These are phyloP conservation scores for Diaporthe sp. DNA, from an alignment of 2,329 filamentous ascomycete genomes.

Conservation along the genomic window DNA sequence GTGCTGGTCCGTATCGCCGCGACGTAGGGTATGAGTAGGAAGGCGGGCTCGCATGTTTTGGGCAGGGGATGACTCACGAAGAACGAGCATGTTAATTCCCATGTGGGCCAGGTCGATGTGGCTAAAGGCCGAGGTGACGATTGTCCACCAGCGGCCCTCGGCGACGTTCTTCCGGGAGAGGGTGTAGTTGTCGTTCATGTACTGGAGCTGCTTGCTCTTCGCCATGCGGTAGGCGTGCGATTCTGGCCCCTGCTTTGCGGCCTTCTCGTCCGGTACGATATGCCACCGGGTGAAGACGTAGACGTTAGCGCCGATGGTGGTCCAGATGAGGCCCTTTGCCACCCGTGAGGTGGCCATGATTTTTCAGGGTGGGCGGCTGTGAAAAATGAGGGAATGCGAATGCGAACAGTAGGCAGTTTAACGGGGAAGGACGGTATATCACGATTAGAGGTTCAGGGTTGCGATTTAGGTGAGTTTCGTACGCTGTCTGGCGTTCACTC, in stretches of 20 bases:
- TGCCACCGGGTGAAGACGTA: slow-evolving; percentile 37
- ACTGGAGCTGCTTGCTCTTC: background rate
- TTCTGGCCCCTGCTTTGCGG: background rate
- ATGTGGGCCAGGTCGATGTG: slow-evolving; percentile 44
- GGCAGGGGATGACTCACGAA: slow-evolving; percentile 36
- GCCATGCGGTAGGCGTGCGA: slow-evolving; percentile 15
- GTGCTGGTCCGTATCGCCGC: too few species aligned
- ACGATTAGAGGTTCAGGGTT: background rate
- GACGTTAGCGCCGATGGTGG: slow-evolving; percentile 40
- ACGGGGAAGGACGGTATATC: too few species aligned
- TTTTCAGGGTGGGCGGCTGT: background rate
- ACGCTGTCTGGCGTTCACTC: background rate
- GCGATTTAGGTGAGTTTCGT: background rate
- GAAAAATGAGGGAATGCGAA: background rate
- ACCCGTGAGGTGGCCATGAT: background rate
- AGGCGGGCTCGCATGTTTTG: too few species aligned
- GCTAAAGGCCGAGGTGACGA: slow-evolving; percentile 45
- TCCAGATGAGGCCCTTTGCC: slow-evolving; percentile 40
- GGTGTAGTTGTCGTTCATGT: slow-evolving; percentile 45
- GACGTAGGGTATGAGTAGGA: too few species aligned
- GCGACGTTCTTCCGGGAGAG: slow-evolving; percentile 43
- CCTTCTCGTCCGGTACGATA: background rate
- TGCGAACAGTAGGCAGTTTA: background rate
- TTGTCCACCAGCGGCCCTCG: slow-evolving; percentile 46
- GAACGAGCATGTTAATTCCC: slow-evolving; percentile 46